Evolutionary conservation across 2,329 filamentous ascomycete species (phyloP).

Genomic region (Claviceps arundinis): DNA sequence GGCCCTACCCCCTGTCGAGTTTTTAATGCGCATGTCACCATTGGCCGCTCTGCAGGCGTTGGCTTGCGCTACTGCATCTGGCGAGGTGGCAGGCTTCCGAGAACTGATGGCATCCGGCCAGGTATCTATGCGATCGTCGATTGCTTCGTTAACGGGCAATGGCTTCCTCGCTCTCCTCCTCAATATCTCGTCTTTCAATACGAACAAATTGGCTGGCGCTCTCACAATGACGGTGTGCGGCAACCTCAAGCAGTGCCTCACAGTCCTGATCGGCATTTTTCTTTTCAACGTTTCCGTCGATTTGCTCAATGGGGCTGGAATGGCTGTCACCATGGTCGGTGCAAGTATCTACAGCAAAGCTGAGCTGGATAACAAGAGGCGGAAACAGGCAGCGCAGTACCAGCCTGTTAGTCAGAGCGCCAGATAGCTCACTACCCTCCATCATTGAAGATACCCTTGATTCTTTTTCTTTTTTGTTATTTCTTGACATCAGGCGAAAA

Average conservation of each 20-base stretch:
- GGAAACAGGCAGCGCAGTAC: conserved; percentile 18
- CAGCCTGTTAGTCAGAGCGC: conserved; percentile 23
- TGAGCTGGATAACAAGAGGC: conserved; percentile 36
- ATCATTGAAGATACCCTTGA: conserved; percentile 7
- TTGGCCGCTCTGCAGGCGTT: conserved; percentile 44
- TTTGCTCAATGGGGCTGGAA: conserved; percentile 40
- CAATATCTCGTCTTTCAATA: conserved; percentile 43
- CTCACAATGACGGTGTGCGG: conserved; percentile 47
- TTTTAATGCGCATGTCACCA: conserved; percentile 49
- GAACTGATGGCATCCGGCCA: conserved; percentile 22
- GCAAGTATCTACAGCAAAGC: conserved; percentile 46
- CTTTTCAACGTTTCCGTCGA: conserved; percentile 38
- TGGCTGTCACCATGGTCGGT: conserved; percentile 39
- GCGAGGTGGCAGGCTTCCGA: conserved; percentile 34
- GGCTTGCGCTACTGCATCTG: conserved; percentile 35
- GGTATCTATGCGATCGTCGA: conserved; percentile 21
- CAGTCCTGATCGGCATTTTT: conserved; percentile 39
- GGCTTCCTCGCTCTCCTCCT: conserved; percentile 41
- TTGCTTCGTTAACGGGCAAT: conserved; percentile 34
- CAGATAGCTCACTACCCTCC: conserved; percentile 8
- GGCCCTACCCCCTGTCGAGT: conserved; percentile 43
- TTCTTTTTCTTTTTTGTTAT: conserved; percentile 4
- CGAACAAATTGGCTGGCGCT: conserved; percentile 43
- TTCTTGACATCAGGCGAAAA: neutral
- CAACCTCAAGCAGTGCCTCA: conserved; percentile 45